Conservation (phyloP, 495 filamentous ascomycete species). For the Trichoderma virens region DNA sequence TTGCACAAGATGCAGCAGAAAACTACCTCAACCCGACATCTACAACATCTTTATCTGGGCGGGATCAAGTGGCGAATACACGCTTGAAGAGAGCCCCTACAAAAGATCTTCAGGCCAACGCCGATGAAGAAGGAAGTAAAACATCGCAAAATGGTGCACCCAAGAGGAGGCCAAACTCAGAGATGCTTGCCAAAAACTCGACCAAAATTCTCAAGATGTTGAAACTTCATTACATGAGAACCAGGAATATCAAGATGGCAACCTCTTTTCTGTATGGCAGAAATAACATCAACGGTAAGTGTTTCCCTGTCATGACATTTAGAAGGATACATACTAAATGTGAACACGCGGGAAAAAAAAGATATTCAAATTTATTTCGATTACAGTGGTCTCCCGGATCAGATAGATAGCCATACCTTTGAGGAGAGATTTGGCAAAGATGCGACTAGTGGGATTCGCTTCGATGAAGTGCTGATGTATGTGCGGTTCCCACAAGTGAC, state of each 20-base stretch:
- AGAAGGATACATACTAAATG: no score
- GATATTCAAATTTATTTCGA: slow-evolving; percentile 18
- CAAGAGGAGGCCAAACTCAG: background rate
- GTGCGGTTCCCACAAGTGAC: slow-evolving; percentile 16
- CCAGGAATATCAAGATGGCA: slow-evolving; percentile 12
- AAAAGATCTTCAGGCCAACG: background rate
- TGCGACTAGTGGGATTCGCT: slow-evolving; percentile 10
- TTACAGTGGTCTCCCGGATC: background rate
- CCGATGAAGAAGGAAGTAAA: background rate
- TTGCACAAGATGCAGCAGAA: background rate
- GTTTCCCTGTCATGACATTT: background rate
- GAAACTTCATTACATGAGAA: slow-evolving; percentile 17
- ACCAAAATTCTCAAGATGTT: background rate
- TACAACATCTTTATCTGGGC: background rate
- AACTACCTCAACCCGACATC: background rate
- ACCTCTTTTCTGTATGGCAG: slow-evolving; percentile 16
- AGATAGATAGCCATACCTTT: slow-evolving; percentile 11
- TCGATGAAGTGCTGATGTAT: slow-evolving; percentile 20
- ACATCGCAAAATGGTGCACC: background rate
- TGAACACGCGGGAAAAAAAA: no score
- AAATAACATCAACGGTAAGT: background rate
- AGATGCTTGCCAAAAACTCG: slow-evolving; percentile 8
- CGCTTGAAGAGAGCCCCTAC: background rate
- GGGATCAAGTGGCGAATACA: background rate
- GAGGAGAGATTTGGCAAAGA: slow-evolving; percentile 3